Base-by-base conservation (phyloP, 306 rosid species). In the Herpetospermum pedunculosum region DNA sequence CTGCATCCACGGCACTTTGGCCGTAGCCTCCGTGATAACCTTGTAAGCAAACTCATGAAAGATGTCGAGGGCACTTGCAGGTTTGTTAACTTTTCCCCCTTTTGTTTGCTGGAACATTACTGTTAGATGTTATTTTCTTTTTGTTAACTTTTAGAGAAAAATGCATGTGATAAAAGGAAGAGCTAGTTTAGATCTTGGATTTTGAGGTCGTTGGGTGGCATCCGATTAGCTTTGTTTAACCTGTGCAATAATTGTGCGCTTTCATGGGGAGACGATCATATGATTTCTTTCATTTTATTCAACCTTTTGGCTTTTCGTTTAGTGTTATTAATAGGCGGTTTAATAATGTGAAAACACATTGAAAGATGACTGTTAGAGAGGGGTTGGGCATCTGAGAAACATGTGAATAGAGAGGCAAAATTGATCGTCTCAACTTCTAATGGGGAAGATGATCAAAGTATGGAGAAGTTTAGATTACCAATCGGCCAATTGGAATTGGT, bases 31-130 rank as follows among this genome's bases (percentile, higher is more conserved):
- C 97, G 96, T 0, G 98, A 94, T 8, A 89, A 91, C 79, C 83
- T 94, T 25, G 88, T 91, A 26, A 54, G 94, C 81, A 94, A 94
- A 90, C 96, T 94, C 16, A 94, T 91, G 97, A 94, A 94, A 85
- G 98, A 91, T 78, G 97, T 94, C 1, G 98, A 94, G 81, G 97
- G 98, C 70, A 94, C 96, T 72, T 93, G 98, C 94, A 88, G 96
- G 97, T 89, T 30, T 16, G 19, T 75, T 47, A 18, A 9, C 70
- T 35, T 49, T 10, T 6, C 28, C 15, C 1, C 26, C 10, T 37
- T 19, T 21, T 12, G 5, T 44, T 6, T 9, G 5, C 21, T 72
- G 47, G 10, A 68, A 25, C 11, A 11, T 8, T 69, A 2, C 10
- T 69, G 12, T 44, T 40, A n/a, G 38, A 8, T 40, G 3, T 70